Evolutionary conservation across 768 basidiomycete genomes (phyloP).

Genomic region (Daedaleopsis nitida): DNA sequence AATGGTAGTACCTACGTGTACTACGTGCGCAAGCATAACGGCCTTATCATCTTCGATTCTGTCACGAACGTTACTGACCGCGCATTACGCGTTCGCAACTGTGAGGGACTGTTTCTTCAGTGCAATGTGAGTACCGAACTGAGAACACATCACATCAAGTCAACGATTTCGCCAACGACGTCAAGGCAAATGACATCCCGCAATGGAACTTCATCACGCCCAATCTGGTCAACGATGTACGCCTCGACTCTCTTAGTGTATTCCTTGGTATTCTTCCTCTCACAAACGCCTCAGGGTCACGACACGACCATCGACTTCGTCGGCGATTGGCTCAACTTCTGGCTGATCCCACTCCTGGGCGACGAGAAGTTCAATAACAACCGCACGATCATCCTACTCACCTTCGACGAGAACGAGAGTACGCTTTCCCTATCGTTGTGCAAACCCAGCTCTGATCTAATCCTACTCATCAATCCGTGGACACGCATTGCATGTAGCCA

Average conservation of each 20-base stretch:
- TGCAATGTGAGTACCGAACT: too few relatives aligned
- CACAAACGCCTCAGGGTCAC: conserved; percentile 33
- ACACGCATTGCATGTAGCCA: conserved; percentile 30
- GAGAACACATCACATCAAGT: conserved; percentile 24
- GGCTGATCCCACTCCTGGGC: conserved; percentile 52
- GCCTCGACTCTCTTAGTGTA: background rate
- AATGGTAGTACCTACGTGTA: conserved; percentile 40
- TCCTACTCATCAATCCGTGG: too few relatives aligned
- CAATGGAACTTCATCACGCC: conserved; percentile 69
- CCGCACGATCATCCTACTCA: conserved; percentile 58
- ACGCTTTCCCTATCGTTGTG: background rate
- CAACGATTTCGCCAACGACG: conserved; percentile 61
- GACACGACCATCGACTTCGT: conserved; percentile 57
- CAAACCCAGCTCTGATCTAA: conserved; percentile 10
- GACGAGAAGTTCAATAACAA: conserved; percentile 55
- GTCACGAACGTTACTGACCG: conserved; percentile 46
- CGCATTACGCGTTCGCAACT: conserved; percentile 51
- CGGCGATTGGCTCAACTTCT: conserved; percentile 48
- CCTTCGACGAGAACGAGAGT: conserved; percentile 60
- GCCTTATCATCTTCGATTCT: conserved; percentile 52
- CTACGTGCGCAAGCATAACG: conserved; percentile 61
- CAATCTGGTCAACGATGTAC: conserved; percentile 55
- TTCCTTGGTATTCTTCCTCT: background rate
- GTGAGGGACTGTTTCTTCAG: conserved; percentile 1
- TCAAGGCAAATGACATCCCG: conserved; percentile 49